Evolutionary conservation across 1,284 basidiomycete genomes (phyloP), one percentile per base, ranked within the genome.

Genomic region (Papiliotrema fonsecae): DNA sequence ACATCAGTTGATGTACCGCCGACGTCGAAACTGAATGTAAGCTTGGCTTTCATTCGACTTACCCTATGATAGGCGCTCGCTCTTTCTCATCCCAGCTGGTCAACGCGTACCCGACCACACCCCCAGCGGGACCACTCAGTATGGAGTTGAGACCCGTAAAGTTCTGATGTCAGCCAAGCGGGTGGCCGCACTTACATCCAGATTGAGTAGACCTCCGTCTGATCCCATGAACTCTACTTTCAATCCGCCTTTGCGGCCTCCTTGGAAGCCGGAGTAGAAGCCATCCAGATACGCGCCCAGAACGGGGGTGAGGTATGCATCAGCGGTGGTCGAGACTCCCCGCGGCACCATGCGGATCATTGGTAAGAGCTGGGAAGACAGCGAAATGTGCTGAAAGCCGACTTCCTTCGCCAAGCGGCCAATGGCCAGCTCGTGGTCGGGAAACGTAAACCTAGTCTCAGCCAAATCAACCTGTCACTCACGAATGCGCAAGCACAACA

Each of bases 301-400:
- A 41, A 96, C 87, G 1, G 93, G 94, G 0, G 93, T 97, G 26
- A 97, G 82, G 69, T 98, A 98, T 2, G 94, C 96, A 62, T 98
- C 94, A 0, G 92, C 94, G 0, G 91, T 96, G 0, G 89, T 85
- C 0, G 89, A 93, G 3, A 88, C 84, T 0, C 91, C 94, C 5
- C 94, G 85, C 0, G 91, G 86, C 4, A 97, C 89, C 80, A 96
- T 87, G 72, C 60, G 55, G 75, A 96, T 93, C 89, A 94, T 93
- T 2, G 94, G 88, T 47, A 92, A 81, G 7, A 97, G 80, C 56
- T 86, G 82, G 2, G 88, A 86, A 0, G 90, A 94, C 57, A 90
- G 82, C 5, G 90, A 94, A 57, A 97, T 82, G 50, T 96, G 88
- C 3, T 76, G 77, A 72, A 97, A 97, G 16, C 93, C 91, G 13